Base-by-base conservation (phyloP, 176 grass and related monocot genomes). In the Carex cristatella region DNA sequence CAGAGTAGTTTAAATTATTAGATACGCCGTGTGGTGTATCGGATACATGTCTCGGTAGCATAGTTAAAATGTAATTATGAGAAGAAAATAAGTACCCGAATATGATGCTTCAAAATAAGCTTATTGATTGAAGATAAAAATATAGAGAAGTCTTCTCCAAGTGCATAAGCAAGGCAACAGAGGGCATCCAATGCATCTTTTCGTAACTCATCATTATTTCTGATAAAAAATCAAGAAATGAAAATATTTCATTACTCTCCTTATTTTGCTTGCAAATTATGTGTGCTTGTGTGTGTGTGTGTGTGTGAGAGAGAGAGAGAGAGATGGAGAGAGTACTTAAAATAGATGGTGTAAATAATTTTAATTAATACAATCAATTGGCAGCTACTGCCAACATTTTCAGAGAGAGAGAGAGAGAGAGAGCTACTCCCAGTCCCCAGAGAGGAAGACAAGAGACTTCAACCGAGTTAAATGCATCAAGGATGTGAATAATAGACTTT, bases 171-270 rank as follows among this genome's bases (percentile, higher is more conserved):
- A 7, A 98, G 96, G 69, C 91, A 98, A 71, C 96, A 95, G 7
- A 98, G 87, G n/a, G 96, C 93, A 73, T 98, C 91, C 60, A 87
- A 81, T 81, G 93, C 96, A 75, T 98, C 96, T 90, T 94, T 98
- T 66, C 96, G 85, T 80, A 98, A 61, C 71, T 98, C 93, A 81
- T 93, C 93, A 85, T 94, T 95, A 85, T 90, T 95, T 76, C 96
- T 98, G 82, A 62, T 79, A 86, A 91, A 11, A 11, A 65, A 19
- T n/a, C 80, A 46, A 42, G 16, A 79, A n/a, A 69, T 42, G 81
- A 69, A 78, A 15, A 86, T 30, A 72, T 78, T 56, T 28, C 27
- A 57, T 49, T 56, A 35, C 11, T 16, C 19, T 23, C 18, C 69
- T 48, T 57, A 9, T 35, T 78, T 28, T 2, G 27, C 51, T 56